Base-by-base conservation (phyloP, 1,284 basidiomycete genomes). In the Dichomitus squalens region DNA sequence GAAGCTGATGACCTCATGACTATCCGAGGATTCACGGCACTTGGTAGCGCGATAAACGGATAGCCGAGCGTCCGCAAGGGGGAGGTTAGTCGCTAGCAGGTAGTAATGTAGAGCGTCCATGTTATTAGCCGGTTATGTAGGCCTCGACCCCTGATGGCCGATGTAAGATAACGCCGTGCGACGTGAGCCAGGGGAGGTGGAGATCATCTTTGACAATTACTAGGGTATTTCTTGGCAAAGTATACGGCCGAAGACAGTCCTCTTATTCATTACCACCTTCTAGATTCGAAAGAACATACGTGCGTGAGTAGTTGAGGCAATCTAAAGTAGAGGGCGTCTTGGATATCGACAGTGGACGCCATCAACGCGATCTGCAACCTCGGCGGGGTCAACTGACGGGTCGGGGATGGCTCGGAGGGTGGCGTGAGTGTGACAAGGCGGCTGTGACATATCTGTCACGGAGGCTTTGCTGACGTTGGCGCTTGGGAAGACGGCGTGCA, bases 1-100 rank as follows among this genome's bases (percentile, higher is more conserved):
- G 55, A 48, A 49, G 52, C 20, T 50, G 39, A 58, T 60, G 58
- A 63, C 61, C 54, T 63, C 58, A 58, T 58, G 58, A 58, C 56
- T 63, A 58, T 60, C 58, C 61, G 61, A 63, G 36, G 49, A 54
- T 58, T 54, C 27, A 47, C 41, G 39, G 25, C 33, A 50, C 41
- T 20, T 5, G 20, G 53, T 53, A 49, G 56, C 53, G 39, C 53
- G 60, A 50, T 27, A 29, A 23, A 36, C 54, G 52, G 48, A 56
- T 27, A 18, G 23, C 21, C 41, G 35, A 16, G 23, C 18, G 14
- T 11, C 21, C 16, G 46, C 25, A 27, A 43, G 31, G 35, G 21
- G 40, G 38, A 33, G 31, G 39, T 12, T 31, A 20, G n/a, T 53
- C 33, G 48, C 14, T 29, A 12, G 36, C 31, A 16, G 9, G 35